These are phyloP conservation scores for Cryptosporidium sp. DNA, from an alignment of 169 alveolate genomes.

Conservation along the genomic window DNA sequence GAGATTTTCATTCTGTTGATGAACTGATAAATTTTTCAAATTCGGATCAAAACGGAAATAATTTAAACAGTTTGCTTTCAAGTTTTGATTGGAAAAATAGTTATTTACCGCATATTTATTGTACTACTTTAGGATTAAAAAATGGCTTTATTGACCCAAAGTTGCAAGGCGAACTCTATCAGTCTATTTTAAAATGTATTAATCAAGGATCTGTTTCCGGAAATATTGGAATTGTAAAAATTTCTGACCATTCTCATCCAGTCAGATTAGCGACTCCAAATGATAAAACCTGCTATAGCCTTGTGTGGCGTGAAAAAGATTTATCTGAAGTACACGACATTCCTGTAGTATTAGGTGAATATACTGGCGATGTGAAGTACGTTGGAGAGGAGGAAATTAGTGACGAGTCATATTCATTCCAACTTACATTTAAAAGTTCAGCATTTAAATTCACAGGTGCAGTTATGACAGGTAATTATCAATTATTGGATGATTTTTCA, in stretches of 20 bases:
- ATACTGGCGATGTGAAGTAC: constrained; percentile 63
- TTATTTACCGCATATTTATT: constrained; percentile 52
- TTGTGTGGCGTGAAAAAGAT: constrained; percentile 37
- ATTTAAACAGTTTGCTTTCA: not conserved
- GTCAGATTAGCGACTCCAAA: constrained; percentile 79
- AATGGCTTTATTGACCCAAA: constrained; percentile 61
- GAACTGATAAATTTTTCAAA: constrained; percentile 18
- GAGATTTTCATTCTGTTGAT: constrained; percentile 39
- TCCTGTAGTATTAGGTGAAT: constrained; percentile 64
- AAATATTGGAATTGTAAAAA: constrained; percentile 36
- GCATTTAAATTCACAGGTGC: constrained; percentile 56
- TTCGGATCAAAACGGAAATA: not conserved
- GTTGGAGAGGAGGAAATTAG: constrained; percentile 68
- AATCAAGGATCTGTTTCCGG: constrained; percentile 26
- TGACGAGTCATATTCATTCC: constrained; percentile 73
- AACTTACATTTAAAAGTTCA: constrained; percentile 56
- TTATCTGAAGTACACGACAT: constrained; percentile 27
- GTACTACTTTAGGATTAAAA: constrained; percentile 30
- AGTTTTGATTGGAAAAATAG: not conserved
- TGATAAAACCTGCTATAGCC: constrained; percentile 34
- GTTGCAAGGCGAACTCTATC: not conserved
- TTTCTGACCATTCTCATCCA: constrained; percentile 78
- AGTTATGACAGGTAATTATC: constrained; percentile 21
- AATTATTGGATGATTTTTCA: constrained; percentile 18
- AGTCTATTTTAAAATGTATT: constrained; percentile 43